Percentiles rank a stretch among this genome's conserved stretches.
Conservation (phyloP, 306 rosid species). For the Rosa persica region DNA sequence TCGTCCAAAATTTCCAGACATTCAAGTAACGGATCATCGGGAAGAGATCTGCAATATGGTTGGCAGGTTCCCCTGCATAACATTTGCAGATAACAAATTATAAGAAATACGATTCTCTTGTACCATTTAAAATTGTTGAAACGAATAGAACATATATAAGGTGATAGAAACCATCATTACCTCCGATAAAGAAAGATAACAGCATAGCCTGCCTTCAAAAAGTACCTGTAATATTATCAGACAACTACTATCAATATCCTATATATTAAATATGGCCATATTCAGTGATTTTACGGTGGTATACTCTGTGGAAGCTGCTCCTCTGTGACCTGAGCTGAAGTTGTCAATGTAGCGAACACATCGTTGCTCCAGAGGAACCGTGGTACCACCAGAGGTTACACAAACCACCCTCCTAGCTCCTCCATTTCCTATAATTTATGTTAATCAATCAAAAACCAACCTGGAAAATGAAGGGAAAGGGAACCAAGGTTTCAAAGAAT, state of each 20-base stretch:
- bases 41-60: conserved; percentile 88
- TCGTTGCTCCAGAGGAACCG: conserved; percentile 88
- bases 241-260: conserved; percentile 3
- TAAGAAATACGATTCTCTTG: background rate
- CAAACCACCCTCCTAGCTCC: conserved; percentile 64
- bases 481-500: background rate
- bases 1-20: conserved; percentile 57
- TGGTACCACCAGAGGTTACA: conserved; percentile 96
- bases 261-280: background rate
- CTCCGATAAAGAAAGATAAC: conserved; percentile 77
- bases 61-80: conserved; percentile 78
- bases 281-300: conserved; percentile 23
- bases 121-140: background rate
- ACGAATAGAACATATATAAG: background rate
- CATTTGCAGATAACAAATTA: conserved; percentile 16
- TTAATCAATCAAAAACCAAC: conserved; percentile 21
- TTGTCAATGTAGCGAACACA: conserved; percentile 92
- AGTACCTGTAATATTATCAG: conserved; percentile 58
- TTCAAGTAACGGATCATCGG: conserved; percentile 86
- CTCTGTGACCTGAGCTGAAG: conserved; percentile 97
- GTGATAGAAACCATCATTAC: conserved; percentile 33
- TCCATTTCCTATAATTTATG: conserved; percentile 36
- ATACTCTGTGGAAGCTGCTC: conserved; percentile 96
- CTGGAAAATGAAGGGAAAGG: conserved; percentile 2
- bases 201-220: conserved; percentile 89